Base-by-base conservation (phyloP, 2,329 filamentous ascomycete genomes). In the Fusarium stilboides region DNA sequence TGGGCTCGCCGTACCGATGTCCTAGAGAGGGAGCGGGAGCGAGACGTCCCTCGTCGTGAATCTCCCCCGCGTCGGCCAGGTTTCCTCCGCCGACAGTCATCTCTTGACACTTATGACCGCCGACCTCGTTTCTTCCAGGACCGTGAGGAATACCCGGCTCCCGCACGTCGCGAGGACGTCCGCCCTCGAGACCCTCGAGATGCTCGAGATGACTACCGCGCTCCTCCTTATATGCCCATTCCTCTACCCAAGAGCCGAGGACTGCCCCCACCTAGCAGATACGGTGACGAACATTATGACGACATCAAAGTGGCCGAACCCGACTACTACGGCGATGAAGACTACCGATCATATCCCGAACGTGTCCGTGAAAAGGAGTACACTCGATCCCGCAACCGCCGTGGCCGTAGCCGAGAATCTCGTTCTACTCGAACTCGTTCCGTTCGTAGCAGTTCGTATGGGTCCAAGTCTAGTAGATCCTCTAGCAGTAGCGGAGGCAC, bases 41-140 rank as follows among this genome's bases (percentile, higher is more conserved):
- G 83, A 33, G 87, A 89, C 36, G 65, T 73, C 44, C 69, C 65
- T 39, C 80, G 84, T 26, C 81, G 85, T 28, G 80, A 78, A 42
- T 79, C 85, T 6, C 85, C 87, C 12, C 87, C 86, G 55, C 85
- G 86, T 34, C 86, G 92, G 45, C 94, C 94, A 3, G 75, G 85
- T 31, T 85, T 94, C 68, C 76, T 96, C 51, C 88, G 94, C 60
- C 89, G 94, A 43, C 94, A 97, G 78, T 97, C 94, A 15, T 97
- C 94, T 53, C 85, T 97, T 39, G 94, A 97, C 78, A 97, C 92
- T 0, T 97, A 94, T 76, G 94, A 98, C 79, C 90, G 94, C 49
- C 89, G 89, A 28, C 68, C 68, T 33, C 76, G 80, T 5, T 76
- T 78, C 50, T 83, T 85, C 70, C 84, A 83, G 55, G 85, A 91